Percentiles rank a stretch among this genome's conserved stretches.
These are phyloP conservation scores for Glaciozyma antarctica DNA, from an alignment of 768 basidiomycete species.

Conservation along the genomic window DNA sequence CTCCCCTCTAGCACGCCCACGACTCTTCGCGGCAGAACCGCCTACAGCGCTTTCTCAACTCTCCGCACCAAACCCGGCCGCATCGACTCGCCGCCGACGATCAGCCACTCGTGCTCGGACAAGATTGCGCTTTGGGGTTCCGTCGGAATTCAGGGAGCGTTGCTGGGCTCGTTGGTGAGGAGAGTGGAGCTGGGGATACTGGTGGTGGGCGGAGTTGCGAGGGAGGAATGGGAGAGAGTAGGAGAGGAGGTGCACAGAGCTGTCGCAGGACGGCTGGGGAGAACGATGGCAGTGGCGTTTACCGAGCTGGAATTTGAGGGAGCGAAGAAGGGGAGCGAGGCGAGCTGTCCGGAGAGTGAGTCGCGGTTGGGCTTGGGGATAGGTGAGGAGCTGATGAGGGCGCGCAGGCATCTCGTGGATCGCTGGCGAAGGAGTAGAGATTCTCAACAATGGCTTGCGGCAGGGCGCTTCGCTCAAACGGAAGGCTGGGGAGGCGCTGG, in stretches of 20 bases:
- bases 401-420: slow-evolving; percentile 61
- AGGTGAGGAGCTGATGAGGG: not conserved
- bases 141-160: slow-evolving; percentile 74
- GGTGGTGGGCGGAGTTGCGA: slow-evolving; percentile 62
- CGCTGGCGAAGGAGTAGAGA: slow-evolving; percentile 50
- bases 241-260: slow-evolving; percentile 49
- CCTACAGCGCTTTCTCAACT: slow-evolving; percentile 63
- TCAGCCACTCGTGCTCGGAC: slow-evolving; percentile 87
- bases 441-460: slow-evolving; percentile 68
- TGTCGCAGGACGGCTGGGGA: slow-evolving; percentile 54
- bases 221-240: slow-evolving; percentile 37
- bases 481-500: slow-evolving; percentile 44
- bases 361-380: slow-evolving; percentile 26
- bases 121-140: slow-evolving; percentile 83
- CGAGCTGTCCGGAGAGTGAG: slow-evolving; percentile 17
- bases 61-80: slow-evolving; percentile 86
- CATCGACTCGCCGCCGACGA: slow-evolving; percentile 72
- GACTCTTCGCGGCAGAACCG: slow-evolving; percentile 57
- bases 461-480: slow-evolving; percentile 64
- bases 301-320: not conserved
- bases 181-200: slow-evolving; percentile 60
- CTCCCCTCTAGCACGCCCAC: not conserved
- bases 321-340: not conserved
- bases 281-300: not conserved
- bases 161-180: slow-evolving; percentile 48